Base-by-base conservation (phyloP, 2,329 filamentous ascomycete species). In the Aaosphaeria pasadenensis region DNA sequence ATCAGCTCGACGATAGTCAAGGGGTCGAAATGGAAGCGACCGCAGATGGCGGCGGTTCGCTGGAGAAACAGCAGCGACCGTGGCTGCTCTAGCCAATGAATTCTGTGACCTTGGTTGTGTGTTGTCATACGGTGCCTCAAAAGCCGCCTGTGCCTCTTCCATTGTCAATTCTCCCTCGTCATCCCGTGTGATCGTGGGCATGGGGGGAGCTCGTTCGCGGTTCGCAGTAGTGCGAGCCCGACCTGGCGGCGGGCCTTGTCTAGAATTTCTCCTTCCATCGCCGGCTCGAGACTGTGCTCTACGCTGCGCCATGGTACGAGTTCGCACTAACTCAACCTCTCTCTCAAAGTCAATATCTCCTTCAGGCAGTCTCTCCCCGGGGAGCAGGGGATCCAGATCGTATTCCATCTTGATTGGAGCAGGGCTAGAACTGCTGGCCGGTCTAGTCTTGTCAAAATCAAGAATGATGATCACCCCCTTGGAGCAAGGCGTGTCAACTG, bases 1-100 rank as follows among this genome's bases (percentile, higher is more conserved):
- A 67, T 89, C 85, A 11, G 86, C 85, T 41, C 86, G 80, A 40
- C 84, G 81, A 62, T 87, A 88, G 56, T 85, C 82, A 74, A 57
- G 76, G 72, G 56, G 79, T 73, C 45, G 79, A 71, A 38, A 82
- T 73, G 43, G 78, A 74, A 55, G 83, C 30, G 70, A 66, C n/a
- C 69, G 83, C 55, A 89, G 78, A 42, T 87, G 78, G 28, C 83
- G 80, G 47, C 87, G 83, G 57, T 84, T 90, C 9, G 83, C 83
- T 31, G 88, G 87, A 17, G 87, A 88, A n/a, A 87, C 88, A 2
- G 78, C 79, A 30, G 70, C 69, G 5, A 73, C 69, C 11, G 70
- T 73, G 4, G 86, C 70, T 11, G 70, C 70, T 52, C 70, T 58
- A 11, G 68, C 63, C 7, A 73, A 50, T 5, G 69, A 71, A 53